Conservation (phyloP, 768 basidiomycete genomes). For the Lentinula boryana region DNA sequence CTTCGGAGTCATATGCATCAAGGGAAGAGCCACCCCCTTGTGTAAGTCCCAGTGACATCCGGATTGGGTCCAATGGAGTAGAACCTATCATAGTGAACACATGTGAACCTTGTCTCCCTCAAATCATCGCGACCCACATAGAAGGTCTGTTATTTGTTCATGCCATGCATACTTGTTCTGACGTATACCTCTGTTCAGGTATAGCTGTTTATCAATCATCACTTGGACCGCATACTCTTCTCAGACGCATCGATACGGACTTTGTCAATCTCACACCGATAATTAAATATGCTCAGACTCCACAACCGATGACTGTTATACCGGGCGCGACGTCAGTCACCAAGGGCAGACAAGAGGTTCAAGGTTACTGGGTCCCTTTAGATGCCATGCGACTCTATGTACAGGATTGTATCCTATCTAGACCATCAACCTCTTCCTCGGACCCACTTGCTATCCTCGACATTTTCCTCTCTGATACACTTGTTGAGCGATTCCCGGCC, state of each 20-base stretch:
- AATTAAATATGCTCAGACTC: conserved; percentile 35
- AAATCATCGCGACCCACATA: conserved; percentile 60
- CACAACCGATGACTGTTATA: conserved; percentile 30
- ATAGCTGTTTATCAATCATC: conserved; percentile 71
- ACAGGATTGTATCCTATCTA: conserved; percentile 23
- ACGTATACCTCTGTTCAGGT: conserved; percentile 31
- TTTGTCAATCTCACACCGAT: conserved; percentile 70
- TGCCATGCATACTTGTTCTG: conserved; percentile 5
- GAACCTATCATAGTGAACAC: conserved; percentile 55
- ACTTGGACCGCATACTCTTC: conserved; percentile 46
- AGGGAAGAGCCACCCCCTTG: conserved; percentile 21
- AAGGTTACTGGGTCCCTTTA: conserved; percentile 70
- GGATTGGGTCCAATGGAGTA: conserved; percentile 13
- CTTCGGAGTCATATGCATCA: background rate
- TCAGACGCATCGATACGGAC: conserved; percentile 74
- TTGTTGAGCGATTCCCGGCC: conserved; percentile 58
- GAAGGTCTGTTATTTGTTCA: conserved; percentile 44
- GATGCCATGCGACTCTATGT: conserved; percentile 46
- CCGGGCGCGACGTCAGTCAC: conserved; percentile 44
- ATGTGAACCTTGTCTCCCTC: conserved; percentile 54
- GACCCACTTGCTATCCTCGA: conserved; percentile 31
- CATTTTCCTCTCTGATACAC: conserved; percentile 55
- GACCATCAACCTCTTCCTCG: conserved; percentile 22
- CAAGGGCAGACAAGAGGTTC: conserved; percentile 46
- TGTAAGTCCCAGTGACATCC: conserved; percentile 35